Evolutionary conservation across 164 flowering plant species (phyloP), one percentile per base, ranked within the genome.

Genomic region (Berberis thunbergii): DNA sequence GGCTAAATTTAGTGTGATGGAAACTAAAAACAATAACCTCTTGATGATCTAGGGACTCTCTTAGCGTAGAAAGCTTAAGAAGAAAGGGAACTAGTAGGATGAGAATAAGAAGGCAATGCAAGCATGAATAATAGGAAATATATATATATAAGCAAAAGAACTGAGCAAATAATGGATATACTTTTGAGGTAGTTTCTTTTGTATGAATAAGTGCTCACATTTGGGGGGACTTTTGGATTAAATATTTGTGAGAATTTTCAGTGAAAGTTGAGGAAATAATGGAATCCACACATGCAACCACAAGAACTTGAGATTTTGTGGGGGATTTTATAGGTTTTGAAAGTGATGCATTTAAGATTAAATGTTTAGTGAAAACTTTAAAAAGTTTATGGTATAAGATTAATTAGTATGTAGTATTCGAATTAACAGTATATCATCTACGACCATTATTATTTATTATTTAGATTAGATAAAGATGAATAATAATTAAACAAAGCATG

Each of bases 71-170:
- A 46, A 46, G 49, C 49, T 46, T 1, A 46, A 46, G 49, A 46
- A 46, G 49, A 46, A 46, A 4, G 4, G 49, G 49, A 46, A 46
- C 49, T 8, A 46, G 49, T 46, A 40, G 41, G 64, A 62, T 43
- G 55, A 26, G n/a, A 38, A 46, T 62, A 49, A 50, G 64, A 62
- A 62, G 64, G 64, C 64, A 62, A 62, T 62, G 55, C 54, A 41
- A 48, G 43, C 41, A 9, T 2, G 55, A 49, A 1, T 8, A 40
- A 40, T 8, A 40, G 43, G 38, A 8, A 4, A 57, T 1, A 8
- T 7, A 10, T 46, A 57, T 1, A 8, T 7, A 10, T 39, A 9
- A 40, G 44, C 10, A 39, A 10, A 41, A 38, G 26, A 46, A 50
- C 2, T 12, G 45, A 39, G 46, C 48, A 46, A 45, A 57, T 4